These are phyloP conservation scores for Gossypium longicalyx DNA, from an alignment of 345 rosid genomes.

Conservation along the genomic window DNA sequence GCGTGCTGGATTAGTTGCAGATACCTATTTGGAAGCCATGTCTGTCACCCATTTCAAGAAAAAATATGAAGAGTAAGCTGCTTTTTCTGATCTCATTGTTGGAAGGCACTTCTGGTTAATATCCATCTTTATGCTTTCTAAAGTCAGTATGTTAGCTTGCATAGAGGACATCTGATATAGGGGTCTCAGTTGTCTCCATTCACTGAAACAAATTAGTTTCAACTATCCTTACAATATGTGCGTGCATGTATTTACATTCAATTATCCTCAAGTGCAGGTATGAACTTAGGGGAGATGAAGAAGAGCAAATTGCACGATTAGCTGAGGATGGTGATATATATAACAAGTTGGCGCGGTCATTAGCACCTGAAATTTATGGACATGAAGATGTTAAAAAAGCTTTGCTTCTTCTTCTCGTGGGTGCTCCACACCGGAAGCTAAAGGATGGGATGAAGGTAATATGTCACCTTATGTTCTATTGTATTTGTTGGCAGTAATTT, in stretches of 20 bases:
- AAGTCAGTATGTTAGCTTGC: not conserved
- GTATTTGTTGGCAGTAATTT: not conserved
- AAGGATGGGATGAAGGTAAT: constrained; percentile 98
- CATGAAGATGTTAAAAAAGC: constrained; percentile 98
- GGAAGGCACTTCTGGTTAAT: not conserved
- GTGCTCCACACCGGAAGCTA: constrained; percentile 91
- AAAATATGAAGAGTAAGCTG: constrained; percentile 91
- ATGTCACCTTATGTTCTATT: not conserved
- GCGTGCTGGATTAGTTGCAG: constrained; percentile 98
- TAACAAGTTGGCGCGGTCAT: constrained; percentile 78
- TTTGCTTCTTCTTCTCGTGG: constrained; percentile 89
- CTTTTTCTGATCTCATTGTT: constrained; percentile 9
- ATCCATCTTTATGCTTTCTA: constrained; percentile 4
- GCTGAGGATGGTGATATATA: constrained; percentile 99
- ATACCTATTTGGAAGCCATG: constrained; percentile 89
- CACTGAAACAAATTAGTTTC: not conserved
- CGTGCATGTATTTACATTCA: not conserved
- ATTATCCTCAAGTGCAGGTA: constrained; percentile 44
- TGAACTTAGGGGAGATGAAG: constrained; percentile 81
- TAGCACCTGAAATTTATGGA: constrained; percentile 98
- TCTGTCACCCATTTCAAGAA: constrained; percentile 89
- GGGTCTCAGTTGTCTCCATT: not conserved
- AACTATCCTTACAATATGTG: not conserved
- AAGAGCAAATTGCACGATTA: constrained; percentile 72
- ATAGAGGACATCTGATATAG: not conserved